Evolutionary conservation across 2,329 filamentous ascomycete species (phyloP), one percentile per base, ranked within the genome.

Genomic region (Botrytis paeoniae): DNA sequence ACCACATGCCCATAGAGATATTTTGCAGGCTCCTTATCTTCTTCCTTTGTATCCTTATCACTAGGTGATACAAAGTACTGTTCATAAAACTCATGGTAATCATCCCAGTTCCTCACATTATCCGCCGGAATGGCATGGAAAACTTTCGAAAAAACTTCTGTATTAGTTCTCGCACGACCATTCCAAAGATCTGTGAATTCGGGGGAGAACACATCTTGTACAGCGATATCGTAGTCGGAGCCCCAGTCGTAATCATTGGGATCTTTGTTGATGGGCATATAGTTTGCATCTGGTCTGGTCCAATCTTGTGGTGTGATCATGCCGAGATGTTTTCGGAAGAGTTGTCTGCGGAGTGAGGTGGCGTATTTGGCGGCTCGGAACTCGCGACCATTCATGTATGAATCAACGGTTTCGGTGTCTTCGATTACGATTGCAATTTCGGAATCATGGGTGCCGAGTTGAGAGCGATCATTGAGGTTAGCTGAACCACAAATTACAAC

Each of bases 291-390:
- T 8, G 91, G 86, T 4, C 82, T 84, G 74, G 91, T 92, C 78
- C 91, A 89, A 48, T 85, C 84, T 81, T 97, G 93, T 14, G 93
- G 86, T 0, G 91, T 91, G 16, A 97, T 85, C 14, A 97, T 86
- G 61, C 95, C 95, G 2, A 98, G 88, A 80, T 98, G 95, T 84
- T 98, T 97, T 77, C 95, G 90, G 89, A 93, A 97, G 75, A 98
- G 89, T 80, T 94, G 90, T 51, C 95, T 89, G 35, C 95, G 92
- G 18, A 98, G 90, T 1, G 91, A 93, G 8, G 93, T 85, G 1
- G 94, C 94, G 79, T 95, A 95, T 73, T 88, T 87, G 14, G 90
- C 91, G 12, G 93, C 95, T 45, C 85, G 87, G 84, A 87, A 97
- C 0, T 89, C 89, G 35, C 86, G 84, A 4, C 93, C 93, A 75